Base-by-base conservation (phyloP, 192 early-diverging fungal genomes). In the Diversispora eburnea region DNA sequence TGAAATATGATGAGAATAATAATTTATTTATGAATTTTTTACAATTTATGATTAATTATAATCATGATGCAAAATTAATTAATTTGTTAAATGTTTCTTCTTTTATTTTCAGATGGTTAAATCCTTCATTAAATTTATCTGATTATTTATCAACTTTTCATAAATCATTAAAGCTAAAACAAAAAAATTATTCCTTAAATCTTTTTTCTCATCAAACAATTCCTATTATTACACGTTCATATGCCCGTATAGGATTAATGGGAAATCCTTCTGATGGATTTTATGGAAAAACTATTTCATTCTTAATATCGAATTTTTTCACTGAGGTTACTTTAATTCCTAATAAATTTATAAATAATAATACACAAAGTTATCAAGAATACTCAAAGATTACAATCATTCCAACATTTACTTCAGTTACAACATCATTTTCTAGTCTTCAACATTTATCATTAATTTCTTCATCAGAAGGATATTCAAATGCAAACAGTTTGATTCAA, bases 261-360 rank as follows among this genome's bases (percentile, higher is more conserved):
- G 89, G 89, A 5, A 90, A 90, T 62, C 89, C 89, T 0, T 83
- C 77, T 66, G 88, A 90, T 78, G 89, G 89, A 4, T 90, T 86
- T 69, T 85, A 79, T 64, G 88, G 88, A 67, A 86, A 88, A 67
- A 87, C 85, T 13, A 82, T 90, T 52, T 88, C 87, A 12, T 54
- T 88, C 3, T 72, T 88, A 17, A 86, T 90, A 62, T 80, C 78
- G 20, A 89, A 90, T 79, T 90, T 86, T 67, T 86, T 78, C 70
- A 87, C 83, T 20, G 70, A 83, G 48, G 78, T 86, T 5, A 84
- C 78, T 15, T 56, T 90, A 9, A 67, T 83, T 13, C 85, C 86
- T 15, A 87, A 88, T 63, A 51, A 78, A 39, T 62, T 74, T 9
- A 47, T 39, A 7, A 4, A 72, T 51, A 71, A n/a, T n/a, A 33